These are phyloP conservation scores for Salix udensis DNA, from an alignment of 345 rosid genomes.

Conservation along the genomic window DNA sequence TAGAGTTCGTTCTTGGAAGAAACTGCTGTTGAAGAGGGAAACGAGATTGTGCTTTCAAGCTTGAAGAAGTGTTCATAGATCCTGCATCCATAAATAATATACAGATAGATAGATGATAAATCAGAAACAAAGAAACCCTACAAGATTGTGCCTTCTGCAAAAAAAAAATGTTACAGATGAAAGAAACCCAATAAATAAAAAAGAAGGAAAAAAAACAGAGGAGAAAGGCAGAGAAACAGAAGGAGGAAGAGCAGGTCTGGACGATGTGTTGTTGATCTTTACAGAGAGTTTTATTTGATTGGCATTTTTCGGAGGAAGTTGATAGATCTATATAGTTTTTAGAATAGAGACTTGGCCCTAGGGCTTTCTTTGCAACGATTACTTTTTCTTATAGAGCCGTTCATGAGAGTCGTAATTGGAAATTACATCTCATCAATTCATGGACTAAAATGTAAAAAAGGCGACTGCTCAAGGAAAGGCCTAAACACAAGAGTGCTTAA, in stretches of 20 bases:
- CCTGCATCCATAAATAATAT: neutral
- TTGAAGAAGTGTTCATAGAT: neutral
- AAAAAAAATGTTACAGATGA: neutral
- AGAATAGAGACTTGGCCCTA: neutral
- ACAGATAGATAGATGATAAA: neutral
- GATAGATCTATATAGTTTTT: neutral
- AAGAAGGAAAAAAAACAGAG: neutral
- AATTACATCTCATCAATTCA: neutral
- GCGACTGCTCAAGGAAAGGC: neutral
- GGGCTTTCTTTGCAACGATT: neutral
- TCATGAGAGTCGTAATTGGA: neutral
- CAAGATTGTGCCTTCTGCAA: neutral
- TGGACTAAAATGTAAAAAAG: neutral
- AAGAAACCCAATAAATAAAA: neutral
- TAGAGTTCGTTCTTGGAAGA: neutral
- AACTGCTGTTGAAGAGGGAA: constrained; percentile 1
- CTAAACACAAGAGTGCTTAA: too few relatives aligned
- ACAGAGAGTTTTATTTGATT: neutral
- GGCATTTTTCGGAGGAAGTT: neutral
- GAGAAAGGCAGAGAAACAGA: neutral
- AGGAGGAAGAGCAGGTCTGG: too few relatives aligned
- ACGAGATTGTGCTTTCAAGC: neutral
- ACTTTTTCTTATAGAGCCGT: neutral
- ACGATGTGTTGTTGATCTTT: neutral
- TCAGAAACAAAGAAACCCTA: neutral